Evolutionary conservation across 176 grass and related monocot species (phyloP).

Genomic region (Hordeum marinum): DNA sequence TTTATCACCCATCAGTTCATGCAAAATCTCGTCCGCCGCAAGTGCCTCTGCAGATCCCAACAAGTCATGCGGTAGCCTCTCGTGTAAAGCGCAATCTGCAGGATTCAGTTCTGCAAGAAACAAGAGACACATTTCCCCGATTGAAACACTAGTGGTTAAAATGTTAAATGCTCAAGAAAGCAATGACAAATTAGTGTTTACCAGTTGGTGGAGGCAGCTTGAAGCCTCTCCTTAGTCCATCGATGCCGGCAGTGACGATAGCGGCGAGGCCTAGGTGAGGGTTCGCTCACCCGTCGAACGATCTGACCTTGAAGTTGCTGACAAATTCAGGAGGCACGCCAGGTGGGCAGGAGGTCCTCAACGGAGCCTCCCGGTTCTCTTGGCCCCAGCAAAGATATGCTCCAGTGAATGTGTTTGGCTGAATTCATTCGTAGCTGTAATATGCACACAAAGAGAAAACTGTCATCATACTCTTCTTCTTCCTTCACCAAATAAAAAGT

Average conservation of each 20-base stretch:
- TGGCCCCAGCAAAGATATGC: conserved; percentile 95
- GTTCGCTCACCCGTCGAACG: conserved; percentile 85
- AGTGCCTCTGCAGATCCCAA: conserved; percentile 68
- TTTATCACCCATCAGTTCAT: conserved; percentile 65
- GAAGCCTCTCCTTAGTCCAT: conserved; percentile 72
- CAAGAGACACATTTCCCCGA: not conserved
- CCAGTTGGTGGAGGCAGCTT: conserved; percentile 75
- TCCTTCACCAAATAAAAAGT: not conserved
- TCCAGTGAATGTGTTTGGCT: conserved; percentile 91
- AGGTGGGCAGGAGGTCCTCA: conserved; percentile 93
- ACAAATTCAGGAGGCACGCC: conserved; percentile 68
- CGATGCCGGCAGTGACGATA: conserved; percentile 67
- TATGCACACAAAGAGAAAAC: not conserved
- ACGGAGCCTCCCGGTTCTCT: conserved; percentile 92
- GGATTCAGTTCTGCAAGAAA: conserved; percentile 72
- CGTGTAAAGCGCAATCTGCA: conserved; percentile 56
- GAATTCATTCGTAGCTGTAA: conserved; percentile 80
- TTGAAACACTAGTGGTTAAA: too few species aligned
- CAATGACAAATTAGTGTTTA: conserved; percentile 4
- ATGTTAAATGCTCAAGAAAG: too few species aligned
- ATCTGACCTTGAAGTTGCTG: conserved; percentile 93
- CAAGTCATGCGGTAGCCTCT: conserved; percentile 73
- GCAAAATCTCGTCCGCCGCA: conserved; percentile 50
- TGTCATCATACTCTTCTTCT: not conserved
- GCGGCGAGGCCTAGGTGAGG: conserved; percentile 75